phyloP scores from a whole-genome alignment of 1,284 basidiomycete genomes.

The Naganishia cerealis region DNA sequence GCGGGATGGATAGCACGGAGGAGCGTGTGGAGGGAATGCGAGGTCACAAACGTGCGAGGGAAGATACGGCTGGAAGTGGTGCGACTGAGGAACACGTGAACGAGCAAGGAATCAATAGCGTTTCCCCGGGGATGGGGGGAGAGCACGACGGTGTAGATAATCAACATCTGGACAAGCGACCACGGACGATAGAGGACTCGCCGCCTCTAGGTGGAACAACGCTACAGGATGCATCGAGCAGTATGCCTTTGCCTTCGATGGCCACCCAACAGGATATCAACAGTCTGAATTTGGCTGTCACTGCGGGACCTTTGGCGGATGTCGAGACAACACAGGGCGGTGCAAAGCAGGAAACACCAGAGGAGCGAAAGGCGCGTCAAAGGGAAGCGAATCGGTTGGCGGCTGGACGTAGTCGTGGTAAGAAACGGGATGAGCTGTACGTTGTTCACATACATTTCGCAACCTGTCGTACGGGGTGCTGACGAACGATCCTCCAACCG shows the following conservation, averaged over 20 bases:
- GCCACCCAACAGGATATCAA: background rate
- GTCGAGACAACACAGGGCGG: background rate
- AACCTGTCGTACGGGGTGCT: background rate
- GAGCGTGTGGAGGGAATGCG: background rate
- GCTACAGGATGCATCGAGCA: background rate
- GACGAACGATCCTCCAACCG: background rate
- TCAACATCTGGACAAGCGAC: slow-evolving; percentile 2
- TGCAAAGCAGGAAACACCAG: slow-evolving; percentile 2
- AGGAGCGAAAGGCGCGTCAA: slow-evolving; percentile 48
- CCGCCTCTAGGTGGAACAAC: background rate
- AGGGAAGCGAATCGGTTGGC: slow-evolving; percentile 50
- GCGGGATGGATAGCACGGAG: background rate
- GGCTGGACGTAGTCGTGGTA: slow-evolving; percentile 48
- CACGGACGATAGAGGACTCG: background rate
- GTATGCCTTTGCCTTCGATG: background rate
- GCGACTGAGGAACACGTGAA: background rate
- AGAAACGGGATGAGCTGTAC: slow-evolving; percentile 49
- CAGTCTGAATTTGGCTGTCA: background rate
- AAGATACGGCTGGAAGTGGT: background rate
- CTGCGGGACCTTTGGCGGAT: background rate
- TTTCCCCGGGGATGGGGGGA: background rate
- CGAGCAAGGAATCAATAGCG: background rate
- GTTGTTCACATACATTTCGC: slow-evolving; percentile 25
- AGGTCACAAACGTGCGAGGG: slow-evolving; percentile 10
- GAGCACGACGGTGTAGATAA: background rate